Evolutionary conservation across 805 yeast genomes (phyloP), one percentile per base, ranked within the genome.

Genomic region (Nematodospora valgi): DNA sequence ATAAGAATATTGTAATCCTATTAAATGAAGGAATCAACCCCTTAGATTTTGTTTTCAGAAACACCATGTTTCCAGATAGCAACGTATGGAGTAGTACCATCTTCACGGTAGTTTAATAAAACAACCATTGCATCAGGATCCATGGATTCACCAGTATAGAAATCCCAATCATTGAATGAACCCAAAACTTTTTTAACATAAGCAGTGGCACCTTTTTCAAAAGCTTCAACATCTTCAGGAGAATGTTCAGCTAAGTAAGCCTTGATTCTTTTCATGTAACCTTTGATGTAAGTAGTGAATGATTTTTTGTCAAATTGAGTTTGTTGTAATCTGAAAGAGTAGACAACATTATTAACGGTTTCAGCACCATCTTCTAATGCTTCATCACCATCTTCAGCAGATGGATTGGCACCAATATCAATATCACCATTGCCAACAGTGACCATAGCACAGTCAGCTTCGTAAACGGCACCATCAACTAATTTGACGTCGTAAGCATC

Each of bases 41-140:
- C 62, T 82, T 88, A 91, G 78, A 91, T 78, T 83, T 93, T 93
- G 70, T 76, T 80, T 68, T 80, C 86, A 57, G 66, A 74, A 54
- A 86, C 81, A 80, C 98, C 98, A 74, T 93, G 98, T 78, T 91
- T 93, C 98, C 98, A 93, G 83, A 89, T 82, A 51, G 89, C 87
- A 61, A 91, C 93, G 75, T 65, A 93, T 64, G 98, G 98, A 55
- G 98, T 93, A 58, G 81, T 76, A 77, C 98, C 98, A 67, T 93
- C 98, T 78, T 93, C 98, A 76, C 98, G 94, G 88, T 91, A 93
- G 94, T 93, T 93, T 72, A 93, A 85, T 69, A 93, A 80, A 54
- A 88, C 87, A 63, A 93, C 73, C 98, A 93, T 93, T 55, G 83
- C 98, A 72, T 93, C 98, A 69, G 98, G 98, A 81, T 93, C 97